These are phyloP conservation scores for Exophiala spinifera DNA, from an alignment of 2,329 filamentous ascomycete genomes.

Conservation along the genomic window DNA sequence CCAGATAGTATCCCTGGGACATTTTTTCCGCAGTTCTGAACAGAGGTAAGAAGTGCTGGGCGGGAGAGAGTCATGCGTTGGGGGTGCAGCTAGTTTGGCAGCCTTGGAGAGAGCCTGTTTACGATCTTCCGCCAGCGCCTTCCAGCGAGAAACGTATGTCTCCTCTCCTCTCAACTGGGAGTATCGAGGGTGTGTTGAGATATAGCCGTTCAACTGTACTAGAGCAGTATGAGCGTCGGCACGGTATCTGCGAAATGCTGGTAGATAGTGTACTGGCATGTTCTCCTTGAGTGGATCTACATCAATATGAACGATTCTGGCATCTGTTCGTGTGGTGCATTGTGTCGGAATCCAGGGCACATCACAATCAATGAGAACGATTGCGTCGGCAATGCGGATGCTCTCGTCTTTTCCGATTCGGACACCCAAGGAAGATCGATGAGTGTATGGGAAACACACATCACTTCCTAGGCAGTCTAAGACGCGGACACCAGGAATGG, in stretches of 20 bases:
- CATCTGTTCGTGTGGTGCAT: conserved; percentile 55
- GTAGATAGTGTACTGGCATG: conserved; percentile 71
- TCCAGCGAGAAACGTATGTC: conserved; percentile 59
- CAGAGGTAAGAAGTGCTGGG: conserved; percentile 53
- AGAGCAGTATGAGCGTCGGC: conserved; percentile 65
- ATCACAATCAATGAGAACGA: conserved; percentile 82
- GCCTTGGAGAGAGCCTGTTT: conserved; percentile 51
- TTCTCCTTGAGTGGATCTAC: conserved; percentile 67
- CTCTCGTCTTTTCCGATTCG: conserved; percentile 70
- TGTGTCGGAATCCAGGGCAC: conserved; percentile 87
- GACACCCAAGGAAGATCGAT: conserved; percentile 62
- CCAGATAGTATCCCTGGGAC: conserved; percentile 67
- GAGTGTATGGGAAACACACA: conserved; percentile 49
- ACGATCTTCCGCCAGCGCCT: conserved; percentile 31
- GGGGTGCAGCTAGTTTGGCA: conserved; percentile 51
- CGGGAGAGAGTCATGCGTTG: conserved; percentile 59
- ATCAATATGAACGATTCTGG: conserved; percentile 64
- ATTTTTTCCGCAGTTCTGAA: conserved; percentile 53
- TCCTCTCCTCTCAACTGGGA: conserved; percentile 40
- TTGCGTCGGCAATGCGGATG: conserved; percentile 75
- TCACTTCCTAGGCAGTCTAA: conserved; percentile 54
- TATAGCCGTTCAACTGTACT: conserved; percentile 64
- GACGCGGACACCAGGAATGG: conserved; percentile 48
- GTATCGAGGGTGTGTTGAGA: conserved; percentile 49
- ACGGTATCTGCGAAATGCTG: conserved; percentile 62